phyloP scores from a whole-genome alignment of 352 stramenopile genomes.

The Pythium folliculosum region DNA sequence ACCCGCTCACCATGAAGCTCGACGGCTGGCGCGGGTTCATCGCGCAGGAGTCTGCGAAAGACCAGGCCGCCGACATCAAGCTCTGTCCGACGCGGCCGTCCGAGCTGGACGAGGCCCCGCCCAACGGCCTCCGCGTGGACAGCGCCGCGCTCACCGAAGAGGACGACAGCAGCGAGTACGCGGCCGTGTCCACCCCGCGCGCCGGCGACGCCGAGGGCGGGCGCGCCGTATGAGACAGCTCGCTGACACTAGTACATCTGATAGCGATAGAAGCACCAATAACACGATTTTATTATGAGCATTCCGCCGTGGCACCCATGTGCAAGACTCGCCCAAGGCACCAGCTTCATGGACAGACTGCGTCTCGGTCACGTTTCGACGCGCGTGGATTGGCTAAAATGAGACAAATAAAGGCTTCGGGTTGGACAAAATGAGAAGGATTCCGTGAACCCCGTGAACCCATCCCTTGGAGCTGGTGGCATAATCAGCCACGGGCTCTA shows the following conservation, averaged over 20 bases:
- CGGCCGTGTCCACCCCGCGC: slow-evolving; percentile 8
- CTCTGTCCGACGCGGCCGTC: slow-evolving; percentile 23
- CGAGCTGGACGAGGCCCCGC: background rate
- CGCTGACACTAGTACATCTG: background rate
- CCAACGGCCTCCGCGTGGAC: background rate
- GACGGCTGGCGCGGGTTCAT: slow-evolving; percentile 38
- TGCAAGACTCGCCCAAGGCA: no score
- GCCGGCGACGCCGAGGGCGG: background rate
- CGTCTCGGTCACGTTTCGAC: no score
- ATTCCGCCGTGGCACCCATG: no score
- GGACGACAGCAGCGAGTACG: slow-evolving; percentile 1
- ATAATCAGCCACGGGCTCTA: no score
- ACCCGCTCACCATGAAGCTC: slow-evolving; percentile 35
- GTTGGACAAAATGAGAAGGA: no score
- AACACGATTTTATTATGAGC: background rate
- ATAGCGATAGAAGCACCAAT: background rate
- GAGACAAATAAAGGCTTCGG: no score
- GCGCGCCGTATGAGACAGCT: background rate
- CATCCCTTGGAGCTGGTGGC: no score
- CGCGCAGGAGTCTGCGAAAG: slow-evolving; percentile 16
- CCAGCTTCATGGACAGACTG: no score
- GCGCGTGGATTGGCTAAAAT: no score
- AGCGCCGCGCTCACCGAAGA: slow-evolving; percentile 21
- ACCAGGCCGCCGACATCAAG: slow-evolving; percentile 33
- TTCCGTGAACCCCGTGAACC: no score